Percentiles rank a stretch among this genome's conserved stretches.
Conservation (phyloP, 306 rosid species). For the Medicago ruthenica region DNA sequence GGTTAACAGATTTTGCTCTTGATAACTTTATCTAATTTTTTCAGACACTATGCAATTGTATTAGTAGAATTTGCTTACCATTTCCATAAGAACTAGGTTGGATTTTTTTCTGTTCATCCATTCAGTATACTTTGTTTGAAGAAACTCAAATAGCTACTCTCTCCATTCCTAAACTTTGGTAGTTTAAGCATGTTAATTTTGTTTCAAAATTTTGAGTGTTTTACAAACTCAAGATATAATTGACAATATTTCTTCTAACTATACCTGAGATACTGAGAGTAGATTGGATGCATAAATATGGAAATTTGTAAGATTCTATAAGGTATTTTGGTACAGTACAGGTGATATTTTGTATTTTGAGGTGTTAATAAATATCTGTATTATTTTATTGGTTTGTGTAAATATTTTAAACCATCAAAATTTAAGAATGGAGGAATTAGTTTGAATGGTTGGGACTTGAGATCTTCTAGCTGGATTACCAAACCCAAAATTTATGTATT, state of each 20-base stretch:
- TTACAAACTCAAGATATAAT: not conserved
- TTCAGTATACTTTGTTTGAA: not conserved
- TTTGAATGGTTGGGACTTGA: too few relatives aligned
- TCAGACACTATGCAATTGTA: not conserved
- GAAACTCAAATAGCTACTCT: constrained; percentile 8
- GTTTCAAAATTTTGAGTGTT: not conserved
- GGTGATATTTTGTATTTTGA: too few relatives aligned
- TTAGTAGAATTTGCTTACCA: not conserved
- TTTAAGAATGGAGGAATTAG: too few relatives aligned
- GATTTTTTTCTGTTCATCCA: not conserved
- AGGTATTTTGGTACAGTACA: too few relatives aligned
- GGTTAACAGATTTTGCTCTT: not conserved
- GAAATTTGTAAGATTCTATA: too few relatives aligned
- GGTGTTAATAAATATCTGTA: too few relatives aligned
- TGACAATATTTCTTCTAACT: not conserved
- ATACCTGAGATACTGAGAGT: not conserved
- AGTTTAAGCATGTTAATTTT: not conserved
- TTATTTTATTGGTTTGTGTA: too few relatives aligned
- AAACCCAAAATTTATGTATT: too few relatives aligned
- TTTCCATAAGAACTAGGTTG: not conserved
- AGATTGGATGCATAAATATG: not conserved
- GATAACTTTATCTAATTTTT: constrained; percentile 7
- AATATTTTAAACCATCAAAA: too few relatives aligned
- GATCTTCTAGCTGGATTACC: too few relatives aligned
- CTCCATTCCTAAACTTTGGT: not conserved